phyloP scores from a whole-genome alignment of 345 rosid species.

The Populus deltoides region DNA sequence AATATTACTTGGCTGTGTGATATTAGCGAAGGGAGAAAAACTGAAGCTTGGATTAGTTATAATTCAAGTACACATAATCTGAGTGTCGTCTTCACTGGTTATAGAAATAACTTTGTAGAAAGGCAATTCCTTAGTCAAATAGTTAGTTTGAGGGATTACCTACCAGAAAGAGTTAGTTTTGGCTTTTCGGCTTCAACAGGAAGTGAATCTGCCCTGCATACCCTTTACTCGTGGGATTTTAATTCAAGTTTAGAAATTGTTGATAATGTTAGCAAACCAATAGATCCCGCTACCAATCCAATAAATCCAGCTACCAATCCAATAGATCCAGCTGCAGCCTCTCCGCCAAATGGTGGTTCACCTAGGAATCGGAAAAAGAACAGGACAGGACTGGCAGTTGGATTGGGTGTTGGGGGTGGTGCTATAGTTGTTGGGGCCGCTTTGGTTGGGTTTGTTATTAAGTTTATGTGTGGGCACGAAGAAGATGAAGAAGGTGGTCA shows the following conservation, averaged over 20 bases:
- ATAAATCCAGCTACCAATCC: no score
- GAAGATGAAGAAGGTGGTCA: neutral
- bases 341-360: no score
- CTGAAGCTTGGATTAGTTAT: neutral
- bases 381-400: no score
- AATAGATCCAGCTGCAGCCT: no score
- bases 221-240: neutral
- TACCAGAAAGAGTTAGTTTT: neutral
- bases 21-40: neutral
- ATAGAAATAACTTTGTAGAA: neutral
- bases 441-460: neutral
- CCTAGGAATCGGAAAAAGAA: no score
- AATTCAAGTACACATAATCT: neutral
- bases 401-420: neutral
- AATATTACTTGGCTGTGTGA: neutral
- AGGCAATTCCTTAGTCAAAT: neutral
- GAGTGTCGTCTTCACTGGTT: neutral
- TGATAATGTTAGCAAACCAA: no score
- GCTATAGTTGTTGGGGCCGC: neutral
- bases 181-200: neutral
- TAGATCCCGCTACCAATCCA: no score
- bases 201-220: accelerated
- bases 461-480: neutral
- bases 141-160: neutral
- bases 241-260: neutral